A percentile compares a stretch with the other conserved stretches of the same genome.
These are phyloP conservation scores for Xylaria palmicola DNA, from an alignment of 495 filamentous ascomycete genomes.

Conservation along the genomic window DNA sequence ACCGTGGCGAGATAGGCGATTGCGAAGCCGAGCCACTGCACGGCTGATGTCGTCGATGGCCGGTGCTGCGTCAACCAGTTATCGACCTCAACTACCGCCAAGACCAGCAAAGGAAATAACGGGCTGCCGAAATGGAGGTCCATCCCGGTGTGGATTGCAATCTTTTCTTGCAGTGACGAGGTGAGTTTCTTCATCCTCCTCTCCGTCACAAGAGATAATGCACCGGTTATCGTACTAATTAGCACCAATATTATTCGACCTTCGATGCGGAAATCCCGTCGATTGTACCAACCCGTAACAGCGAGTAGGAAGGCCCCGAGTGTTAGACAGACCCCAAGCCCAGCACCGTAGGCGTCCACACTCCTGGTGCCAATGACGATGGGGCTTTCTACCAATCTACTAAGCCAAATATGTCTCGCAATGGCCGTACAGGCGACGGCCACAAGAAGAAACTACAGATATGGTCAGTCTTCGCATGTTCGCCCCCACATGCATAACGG, in stretches of 20 bases:
- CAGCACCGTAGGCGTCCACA: slow-evolving; percentile 5
- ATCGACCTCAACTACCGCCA: slow-evolving; percentile 14
- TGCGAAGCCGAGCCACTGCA: slow-evolving; percentile 12
- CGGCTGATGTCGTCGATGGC: slow-evolving; percentile 7
- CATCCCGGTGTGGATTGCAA: neutral
- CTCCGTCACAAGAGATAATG: slow-evolving; percentile 10
- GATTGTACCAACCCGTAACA: slow-evolving; percentile 17
- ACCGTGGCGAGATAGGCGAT: slow-evolving; percentile 9
- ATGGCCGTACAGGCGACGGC: slow-evolving; percentile 1
- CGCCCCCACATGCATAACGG: neutral
- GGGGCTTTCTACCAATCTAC: slow-evolving; percentile 6
- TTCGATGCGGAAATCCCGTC: slow-evolving; percentile 11
- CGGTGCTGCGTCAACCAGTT: slow-evolving; percentile 8
- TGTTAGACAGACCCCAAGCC: slow-evolving; percentile 8
- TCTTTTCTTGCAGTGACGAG: slow-evolving; percentile 4
- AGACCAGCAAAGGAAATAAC: slow-evolving; percentile 3
- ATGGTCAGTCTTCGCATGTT: neutral
- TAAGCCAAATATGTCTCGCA: slow-evolving; percentile 7
- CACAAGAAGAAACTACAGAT: slow-evolving; percentile 7
- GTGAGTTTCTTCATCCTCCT: slow-evolving; percentile 6
- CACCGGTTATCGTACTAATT: slow-evolving; percentile 1
- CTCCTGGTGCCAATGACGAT: neutral
- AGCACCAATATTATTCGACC: slow-evolving; percentile 4
- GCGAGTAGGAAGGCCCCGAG: slow-evolving; percentile 2
- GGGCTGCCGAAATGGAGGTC: slow-evolving; percentile 10